These are phyloP conservation scores for Sistotremastrum niveocremeum DNA, from an alignment of 768 basidiomycete species.

Conservation along the genomic window DNA sequence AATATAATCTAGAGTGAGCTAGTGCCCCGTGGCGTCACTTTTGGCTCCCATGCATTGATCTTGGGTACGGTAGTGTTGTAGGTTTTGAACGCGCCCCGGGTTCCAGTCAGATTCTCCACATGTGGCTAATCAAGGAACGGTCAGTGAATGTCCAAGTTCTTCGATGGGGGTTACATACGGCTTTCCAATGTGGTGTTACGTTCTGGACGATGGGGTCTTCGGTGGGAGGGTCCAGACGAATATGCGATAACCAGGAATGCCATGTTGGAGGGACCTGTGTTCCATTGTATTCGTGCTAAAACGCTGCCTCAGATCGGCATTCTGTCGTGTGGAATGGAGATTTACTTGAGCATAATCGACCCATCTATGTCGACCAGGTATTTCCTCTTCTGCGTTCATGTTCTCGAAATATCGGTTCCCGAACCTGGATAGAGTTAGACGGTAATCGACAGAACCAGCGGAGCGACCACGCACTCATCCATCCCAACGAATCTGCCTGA, in stretches of 20 bases:
- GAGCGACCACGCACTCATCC: constrained; percentile 58
- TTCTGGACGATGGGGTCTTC: constrained; percentile 62
- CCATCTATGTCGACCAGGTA: constrained; percentile 95
- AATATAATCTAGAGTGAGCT: constrained; percentile 4
- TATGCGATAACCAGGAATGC: constrained; percentile 93
- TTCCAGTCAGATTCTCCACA: constrained; percentile 85
- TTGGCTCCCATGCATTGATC: constrained; percentile 74
- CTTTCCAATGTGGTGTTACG: constrained; percentile 66
- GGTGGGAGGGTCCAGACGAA: constrained; percentile 68
- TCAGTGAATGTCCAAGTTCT: not conserved
- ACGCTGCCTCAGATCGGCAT: not conserved
- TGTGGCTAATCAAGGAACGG: constrained; percentile 39
- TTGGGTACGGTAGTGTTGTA: constrained; percentile 85
- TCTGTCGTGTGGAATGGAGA: not conserved
- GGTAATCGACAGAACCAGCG: constrained; percentile 1
- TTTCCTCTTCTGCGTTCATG: constrained; percentile 69
- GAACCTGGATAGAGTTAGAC: constrained; percentile 38
- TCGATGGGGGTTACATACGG: constrained; percentile 35
- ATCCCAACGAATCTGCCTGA: constrained; percentile 60
- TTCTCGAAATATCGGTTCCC: constrained; percentile 96
- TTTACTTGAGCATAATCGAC: constrained; percentile 81
- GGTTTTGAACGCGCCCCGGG: constrained; percentile 75
- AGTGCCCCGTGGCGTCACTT: constrained; percentile 36
- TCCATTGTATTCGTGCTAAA: constrained; percentile 75
- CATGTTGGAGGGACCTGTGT: constrained; percentile 91